Percentiles rank a stretch among this genome's conserved stretches.
phyloP scores from a whole-genome alignment of 345 rosid species.

The Rhodomyrtus tomentosa region DNA sequence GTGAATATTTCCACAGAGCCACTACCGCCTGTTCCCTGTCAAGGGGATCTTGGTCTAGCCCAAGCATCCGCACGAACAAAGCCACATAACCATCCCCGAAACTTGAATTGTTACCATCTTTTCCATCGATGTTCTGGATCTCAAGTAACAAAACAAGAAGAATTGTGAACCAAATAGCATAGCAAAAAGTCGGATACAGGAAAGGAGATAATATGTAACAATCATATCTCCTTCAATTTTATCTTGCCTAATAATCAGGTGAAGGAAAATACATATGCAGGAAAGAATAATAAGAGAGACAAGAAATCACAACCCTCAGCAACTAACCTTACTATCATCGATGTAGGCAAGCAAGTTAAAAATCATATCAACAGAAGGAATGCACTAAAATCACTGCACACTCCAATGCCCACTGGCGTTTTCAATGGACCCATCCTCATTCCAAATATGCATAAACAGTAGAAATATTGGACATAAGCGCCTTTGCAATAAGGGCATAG shows the following conservation, averaged over 20 bases:
- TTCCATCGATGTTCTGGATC: conserved; percentile 27
- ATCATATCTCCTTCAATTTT: neutral
- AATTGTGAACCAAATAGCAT: neutral
- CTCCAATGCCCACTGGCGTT: neutral
- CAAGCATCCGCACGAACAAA: conserved; percentile 83
- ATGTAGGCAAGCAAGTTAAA: neutral
- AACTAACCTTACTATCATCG: neutral
- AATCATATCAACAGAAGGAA: neutral
- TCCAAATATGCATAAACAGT: neutral
- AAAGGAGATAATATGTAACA: neutral
- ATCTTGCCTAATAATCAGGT: neutral
- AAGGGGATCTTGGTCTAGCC: conserved; percentile 68
- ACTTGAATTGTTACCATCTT: conserved; percentile 25
- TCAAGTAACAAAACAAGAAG: neutral
- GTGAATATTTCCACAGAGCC: conserved; percentile 71
- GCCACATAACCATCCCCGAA: conserved; percentile 50
- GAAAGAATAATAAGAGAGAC: neutral
- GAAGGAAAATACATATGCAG: neutral
- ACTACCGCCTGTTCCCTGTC: conserved; percentile 78
- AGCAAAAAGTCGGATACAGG: neutral
- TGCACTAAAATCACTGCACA: neutral
- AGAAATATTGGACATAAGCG: neutral
- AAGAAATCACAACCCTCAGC: neutral
- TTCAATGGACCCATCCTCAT: neutral
- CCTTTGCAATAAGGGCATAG: neutral